Percentiles rank a stretch among this genome's conserved stretches.
phyloP scores from a whole-genome alignment of 257 asterid species.

The Scutellaria baicalensis region DNA sequence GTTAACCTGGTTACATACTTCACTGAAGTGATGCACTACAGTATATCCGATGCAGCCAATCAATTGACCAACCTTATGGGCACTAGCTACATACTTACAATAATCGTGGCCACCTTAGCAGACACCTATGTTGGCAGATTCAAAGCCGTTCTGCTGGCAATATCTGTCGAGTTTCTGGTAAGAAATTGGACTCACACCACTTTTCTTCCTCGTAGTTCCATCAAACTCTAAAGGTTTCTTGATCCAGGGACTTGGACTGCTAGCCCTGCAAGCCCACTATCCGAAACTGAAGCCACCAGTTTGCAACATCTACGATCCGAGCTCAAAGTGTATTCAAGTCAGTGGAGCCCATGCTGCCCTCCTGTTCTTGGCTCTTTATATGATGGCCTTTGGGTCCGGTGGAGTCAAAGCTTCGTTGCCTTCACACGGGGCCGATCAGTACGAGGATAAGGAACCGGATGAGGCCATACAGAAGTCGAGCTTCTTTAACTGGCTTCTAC shows the following conservation, averaged over 20 bases:
- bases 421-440: slow-evolving; percentile 78
- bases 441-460: slow-evolving; percentile 50
- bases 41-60: slow-evolving; percentile 54
- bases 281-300: slow-evolving; percentile 44
- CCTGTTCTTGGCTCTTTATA: slow-evolving; percentile 43
- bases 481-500: slow-evolving; percentile 63
- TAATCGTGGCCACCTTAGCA: slow-evolving; percentile 48
- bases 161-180: slow-evolving; percentile 47
- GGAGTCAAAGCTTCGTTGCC: slow-evolving; percentile 68
- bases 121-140: slow-evolving; percentile 59
- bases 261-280: slow-evolving; percentile 57
- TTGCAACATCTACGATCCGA: slow-evolving; percentile 44
- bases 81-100: slow-evolving; percentile 47
- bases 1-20: slow-evolving; percentile 51
- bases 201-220: not conserved
- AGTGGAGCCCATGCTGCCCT: slow-evolving; percentile 40
- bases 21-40: slow-evolving; percentile 46
- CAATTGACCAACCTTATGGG: slow-evolving; percentile 53
- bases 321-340: slow-evolving; percentile 29
- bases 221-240: not conserved
- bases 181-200: not conserved
- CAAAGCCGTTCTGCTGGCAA: slow-evolving; percentile 31
- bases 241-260: slow-evolving; percentile 50
- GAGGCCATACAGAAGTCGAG: slow-evolving; percentile 51
- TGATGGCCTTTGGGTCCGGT: slow-evolving; percentile 49